Evolutionary conservation across 768 basidiomycete genomes (phyloP).

Genomic region (Favolaschia claudopus): DNA sequence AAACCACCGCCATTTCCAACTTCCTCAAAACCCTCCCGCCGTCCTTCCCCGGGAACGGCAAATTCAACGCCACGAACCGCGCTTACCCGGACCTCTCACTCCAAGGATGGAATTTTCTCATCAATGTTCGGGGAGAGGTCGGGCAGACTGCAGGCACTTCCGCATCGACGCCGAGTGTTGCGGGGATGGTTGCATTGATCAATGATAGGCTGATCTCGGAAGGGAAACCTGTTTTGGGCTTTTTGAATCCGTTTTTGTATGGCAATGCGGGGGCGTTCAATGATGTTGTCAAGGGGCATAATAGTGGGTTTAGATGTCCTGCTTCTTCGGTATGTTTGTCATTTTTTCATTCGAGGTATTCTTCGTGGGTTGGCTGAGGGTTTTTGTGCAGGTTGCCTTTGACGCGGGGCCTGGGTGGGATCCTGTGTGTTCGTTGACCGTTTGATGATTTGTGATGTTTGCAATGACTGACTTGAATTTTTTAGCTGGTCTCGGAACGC

Average conservation of each 20-base stretch:
- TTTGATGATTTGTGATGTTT: too few relatives aligned
- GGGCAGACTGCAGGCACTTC: conserved; percentile 49
- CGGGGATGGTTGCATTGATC: conserved; percentile 50
- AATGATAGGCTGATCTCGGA: conserved; percentile 48
- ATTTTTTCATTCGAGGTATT: too few relatives aligned
- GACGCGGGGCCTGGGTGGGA: too few relatives aligned
- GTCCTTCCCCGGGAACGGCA: conserved; percentile 10
- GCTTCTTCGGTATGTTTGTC: too few relatives aligned
- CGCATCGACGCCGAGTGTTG: conserved; percentile 50
- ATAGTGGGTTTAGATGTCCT: too few relatives aligned
- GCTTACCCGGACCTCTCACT: conserved; percentile 28
- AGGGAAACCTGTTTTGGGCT: conserved; percentile 42
- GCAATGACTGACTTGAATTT: too few relatives aligned
- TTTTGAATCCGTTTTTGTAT: conserved; percentile 24
- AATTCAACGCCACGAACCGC: conserved; percentile 25
- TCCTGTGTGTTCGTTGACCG: too few relatives aligned
- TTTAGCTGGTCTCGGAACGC: too few relatives aligned
- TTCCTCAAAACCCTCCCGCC: conserved; percentile 34
- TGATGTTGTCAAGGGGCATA: too few relatives aligned
- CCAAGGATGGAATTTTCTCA: conserved; percentile 18
- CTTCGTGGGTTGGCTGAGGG: too few relatives aligned
- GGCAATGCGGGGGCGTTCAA: conserved; percentile 6
- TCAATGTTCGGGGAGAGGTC: background rate
- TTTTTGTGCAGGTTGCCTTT: too few relatives aligned
- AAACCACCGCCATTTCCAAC: conserved; percentile 32